Evolutionary conservation across 345 rosid species (phyloP), one percentile per base, ranked within the genome.

Genomic region (Ailanthus altissimus): DNA sequence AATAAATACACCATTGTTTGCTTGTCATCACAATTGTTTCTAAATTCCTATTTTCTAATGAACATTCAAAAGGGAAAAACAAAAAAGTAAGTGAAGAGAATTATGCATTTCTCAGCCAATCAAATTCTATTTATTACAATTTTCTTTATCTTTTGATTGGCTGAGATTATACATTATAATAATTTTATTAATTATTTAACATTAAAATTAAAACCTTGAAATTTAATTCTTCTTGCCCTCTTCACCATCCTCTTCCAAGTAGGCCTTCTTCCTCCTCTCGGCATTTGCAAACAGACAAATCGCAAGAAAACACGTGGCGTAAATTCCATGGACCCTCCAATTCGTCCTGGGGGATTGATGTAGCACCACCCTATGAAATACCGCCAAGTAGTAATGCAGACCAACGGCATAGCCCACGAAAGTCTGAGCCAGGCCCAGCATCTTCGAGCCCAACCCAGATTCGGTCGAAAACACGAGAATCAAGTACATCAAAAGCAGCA

Each of bases 221-320:
- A 61, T 16, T 86, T 73, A 95, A 42, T 88, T 94, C 82, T 91
- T 89, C 92, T 96, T 96, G n/a, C 94, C 96, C 74, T 94, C 99
- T 65, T 89, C 97, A 23, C 95, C 98, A 1, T 95, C 90, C n/a
- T 91, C 97, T 83, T 88, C 93, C 86, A 90, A 62, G 79, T 93
- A 97, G 69, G 95, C 90, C 81, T 94, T 97, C 92, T 97, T 97
- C 76, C 93, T 88, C 85, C 93, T 73, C 76, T 97, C 99, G 10
- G 94, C 94, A 28, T 61, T 84, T 16, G 91, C 85, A 5, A 88
- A 75, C 82, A 94, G 23, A 80, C 97, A 92, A 77, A 92, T 86
- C 40, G 84, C 47, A 67, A 93, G 91, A 65, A 96, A 96, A 78
- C 97, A 94, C 85, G 92, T 85, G 92, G 97, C 98, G 47, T 96